Evolutionary conservation across 371 early-diverging fungal species (phyloP), one percentile per base, ranked within the genome.

Genomic region (Mortierella sp.): DNA sequence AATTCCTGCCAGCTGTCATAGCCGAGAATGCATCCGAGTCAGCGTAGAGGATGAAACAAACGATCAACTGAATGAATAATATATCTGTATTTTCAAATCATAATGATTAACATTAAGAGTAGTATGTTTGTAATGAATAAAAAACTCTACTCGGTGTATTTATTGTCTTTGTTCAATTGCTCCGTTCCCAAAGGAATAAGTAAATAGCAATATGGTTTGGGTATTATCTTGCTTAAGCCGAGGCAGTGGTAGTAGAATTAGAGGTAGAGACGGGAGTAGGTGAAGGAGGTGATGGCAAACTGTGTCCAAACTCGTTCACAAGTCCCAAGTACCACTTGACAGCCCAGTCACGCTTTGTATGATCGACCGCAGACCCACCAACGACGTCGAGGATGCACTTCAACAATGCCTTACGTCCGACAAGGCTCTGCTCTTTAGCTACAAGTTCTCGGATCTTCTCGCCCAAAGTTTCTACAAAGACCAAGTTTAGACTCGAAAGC

Each of bases 301-400:
- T 59, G 32, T 58, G 72, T 40, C 79, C 84, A 69, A 76, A 76
- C 47, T 79, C 84, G 28, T 78, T 67, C 48, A 76, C 79, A 13
- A 83, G 69, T 1, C 73, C 69, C 45, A 83, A 41, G 47, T 84
- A 86, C 86, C 86, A 86, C 65, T 86, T 86, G 65, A 84, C 76
- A 4, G 80, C 77, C 69, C 72, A 66, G 8, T 86, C 84, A n/a
- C 84, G 84, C 64, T 84, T 84, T 32, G 86, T 84, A 43, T 84
- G 83, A 61, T 86, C 86, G 3, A 86, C 76, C 3, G 69, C 66
- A 15, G 64, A 72, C 0, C 76, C 76, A 11, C 86, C 84, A 52
- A 86, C 63, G 24, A 74, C 70, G 67, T 86, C 81, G 62, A 83
- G 60, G 65, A 86, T 60, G 47, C 77, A 83, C 60, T 84, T 86